phyloP scores from a whole-genome alignment of 345 rosid species.

The Salix viminalis region DNA sequence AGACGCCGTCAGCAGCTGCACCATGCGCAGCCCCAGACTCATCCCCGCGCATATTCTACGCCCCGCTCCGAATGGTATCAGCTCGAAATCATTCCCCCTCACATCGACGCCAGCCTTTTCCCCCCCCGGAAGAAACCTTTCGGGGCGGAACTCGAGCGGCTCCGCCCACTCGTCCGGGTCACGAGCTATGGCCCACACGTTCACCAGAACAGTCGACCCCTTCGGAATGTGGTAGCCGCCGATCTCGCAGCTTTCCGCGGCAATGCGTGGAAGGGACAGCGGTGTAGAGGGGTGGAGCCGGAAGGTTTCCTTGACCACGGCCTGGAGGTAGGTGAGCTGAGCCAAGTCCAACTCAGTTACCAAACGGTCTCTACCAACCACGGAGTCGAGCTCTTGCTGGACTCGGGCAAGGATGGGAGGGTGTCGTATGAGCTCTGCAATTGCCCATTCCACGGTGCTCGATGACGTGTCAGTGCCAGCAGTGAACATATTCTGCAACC shows the following conservation, averaged over 20 bases:
- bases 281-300: conserved; percentile 30
- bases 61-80: conserved; percentile 33
- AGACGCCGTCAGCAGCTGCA: conserved; percentile 13
- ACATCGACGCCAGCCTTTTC: conserved; percentile 11
- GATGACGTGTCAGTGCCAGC: conserved; percentile 97
- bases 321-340: conserved; percentile 25
- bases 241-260: conserved; percentile 12
- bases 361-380: conserved; percentile 12
- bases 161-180: conserved; percentile 18
- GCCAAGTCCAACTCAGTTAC: conserved; percentile 15
- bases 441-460: conserved; percentile 87
- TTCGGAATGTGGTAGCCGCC: conserved; percentile 24
- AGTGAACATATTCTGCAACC: conserved; percentile 68
- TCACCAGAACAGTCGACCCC: conserved; percentile 22
- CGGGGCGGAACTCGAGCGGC: conserved; percentile 23
- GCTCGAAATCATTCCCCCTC: conserved; percentile 26
- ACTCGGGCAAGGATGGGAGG: conserved; percentile 46
- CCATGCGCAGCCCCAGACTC: conserved; percentile 24
- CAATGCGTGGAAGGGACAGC: conserved; percentile 21
- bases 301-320: conserved; percentile 24
- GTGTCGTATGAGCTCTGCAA: conserved; percentile 76
- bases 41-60: conserved; percentile 27
- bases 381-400: conserved; percentile 50
- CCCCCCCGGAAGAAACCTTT: conserved; percentile 16
- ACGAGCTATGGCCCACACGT: conserved; percentile 28